Base-by-base conservation (phyloP, 2,329 filamentous ascomycete species). In the Dryadomyces quercivorus region DNA sequence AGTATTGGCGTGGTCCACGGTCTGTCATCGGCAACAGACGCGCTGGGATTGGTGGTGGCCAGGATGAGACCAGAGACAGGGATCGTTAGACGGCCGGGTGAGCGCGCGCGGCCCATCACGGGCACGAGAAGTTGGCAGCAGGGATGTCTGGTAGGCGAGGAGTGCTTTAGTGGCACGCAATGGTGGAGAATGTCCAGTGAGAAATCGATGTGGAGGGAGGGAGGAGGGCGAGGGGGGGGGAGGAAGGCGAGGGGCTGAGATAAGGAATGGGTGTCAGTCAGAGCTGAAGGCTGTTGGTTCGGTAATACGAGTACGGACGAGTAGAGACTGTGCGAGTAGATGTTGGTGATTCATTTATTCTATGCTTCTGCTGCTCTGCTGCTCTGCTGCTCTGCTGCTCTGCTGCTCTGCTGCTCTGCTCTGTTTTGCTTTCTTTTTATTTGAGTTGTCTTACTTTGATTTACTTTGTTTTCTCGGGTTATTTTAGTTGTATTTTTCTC, bases 11-110 rank as follows among this genome's bases (percentile, higher is more conserved):
- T 50, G 2, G 44, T 55, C 46, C 16, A 26, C 21, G 18, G 55
- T 53, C 55, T 56, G 62, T 63, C 63, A 64, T 43, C 47, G 40
- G 43, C 50, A 50, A 44, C 56, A 26, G 44, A 40, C 22, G 49
- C 42, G 44, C 50, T 42, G 15, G 49, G 36, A 43, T 51, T 43
- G 49, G 49, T 13, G 21, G n/a, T n/a, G 13, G 13, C 6, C 31
- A 48, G 18, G 46, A 13, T 31, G 31, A 31, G 31, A 34, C 47
- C 4, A 8, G 13, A 21, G 38, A 13, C 34, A 16, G 44, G 16
- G 46, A 26, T 22, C 15, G 31, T 12, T 46, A 31, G 40, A 13
- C 22, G 16, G 50, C 31, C 42, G 50, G 26, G 50, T 43, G 16
- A 18, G 26, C 26, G 26, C 26, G 26, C 26, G 26, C 26, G 26